Evolutionary conservation across 148 eudicot genomes (phyloP).

Genomic region (Pharnaceum exiguum): DNA sequence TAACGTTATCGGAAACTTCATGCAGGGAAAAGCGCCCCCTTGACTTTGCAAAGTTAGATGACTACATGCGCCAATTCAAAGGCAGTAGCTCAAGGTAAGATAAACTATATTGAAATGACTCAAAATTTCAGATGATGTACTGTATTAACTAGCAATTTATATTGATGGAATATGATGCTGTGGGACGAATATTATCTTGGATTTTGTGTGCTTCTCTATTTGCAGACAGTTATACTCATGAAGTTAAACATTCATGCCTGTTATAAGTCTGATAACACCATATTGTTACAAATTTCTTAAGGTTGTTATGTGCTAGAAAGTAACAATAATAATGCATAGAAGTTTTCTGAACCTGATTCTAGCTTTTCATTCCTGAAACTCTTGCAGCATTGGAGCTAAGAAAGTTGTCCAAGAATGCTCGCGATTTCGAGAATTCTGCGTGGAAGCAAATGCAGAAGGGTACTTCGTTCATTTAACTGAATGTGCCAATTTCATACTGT

Average conservation of each 20-base stretch:
- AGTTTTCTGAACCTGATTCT: neutral
- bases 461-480: constrained; percentile 8
- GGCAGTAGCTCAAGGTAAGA: constrained; percentile 84
- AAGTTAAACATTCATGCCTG: no score
- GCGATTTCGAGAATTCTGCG: constrained; percentile 61
- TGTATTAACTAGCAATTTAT: no score
- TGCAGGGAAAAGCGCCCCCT: constrained; percentile 44
- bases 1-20: neutral
- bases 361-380: neutral
- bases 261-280: neutral
- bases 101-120: neutral
- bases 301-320: neutral
- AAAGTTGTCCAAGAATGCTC: constrained; percentile 62
- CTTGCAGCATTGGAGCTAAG: constrained; percentile 80
- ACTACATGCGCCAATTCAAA: constrained; percentile 78
- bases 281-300: neutral
- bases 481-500: neutral
- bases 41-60: constrained; percentile 64
- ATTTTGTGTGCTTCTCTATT: neutral
- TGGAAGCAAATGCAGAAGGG: constrained; percentile 57
- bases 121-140: neutral
- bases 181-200: no score
- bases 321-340: neutral
- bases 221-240: neutral
- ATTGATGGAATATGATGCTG: no score